These are phyloP conservation scores for Amanita rubescens DNA, from an alignment of 768 basidiomycete species.

Conservation along the genomic window DNA sequence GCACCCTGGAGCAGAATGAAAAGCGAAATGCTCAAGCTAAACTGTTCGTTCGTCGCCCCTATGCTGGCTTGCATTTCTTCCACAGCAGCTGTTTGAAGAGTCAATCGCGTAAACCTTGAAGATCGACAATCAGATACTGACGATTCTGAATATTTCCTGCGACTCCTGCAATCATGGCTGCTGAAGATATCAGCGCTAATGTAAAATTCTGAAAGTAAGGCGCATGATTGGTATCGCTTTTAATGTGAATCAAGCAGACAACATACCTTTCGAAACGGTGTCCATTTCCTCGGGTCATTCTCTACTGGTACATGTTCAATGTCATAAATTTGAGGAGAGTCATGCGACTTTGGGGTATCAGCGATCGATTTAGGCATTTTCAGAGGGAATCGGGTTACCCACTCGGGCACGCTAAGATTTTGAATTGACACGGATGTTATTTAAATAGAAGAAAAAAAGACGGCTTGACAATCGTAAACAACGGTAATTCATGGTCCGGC, in stretches of 20 bases:
- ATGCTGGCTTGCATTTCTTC: constrained; percentile 51
- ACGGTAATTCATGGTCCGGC: no score
- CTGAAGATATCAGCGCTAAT: constrained; percentile 40
- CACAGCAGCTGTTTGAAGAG: constrained; percentile 45
- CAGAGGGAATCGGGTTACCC: neutral
- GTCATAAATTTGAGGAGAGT: constrained; percentile 21
- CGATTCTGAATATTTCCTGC: constrained; percentile 59
- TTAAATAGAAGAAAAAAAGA: neutral
- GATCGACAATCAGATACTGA: constrained; percentile 20
- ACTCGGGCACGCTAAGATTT: no score
- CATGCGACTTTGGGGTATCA: neutral
- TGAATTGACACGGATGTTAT: no score
- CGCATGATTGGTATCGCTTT: neutral
- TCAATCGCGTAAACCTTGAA: neutral
- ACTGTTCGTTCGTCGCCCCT: constrained; percentile 49
- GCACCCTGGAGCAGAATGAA: constrained; percentile 70
- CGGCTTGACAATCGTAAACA: neutral
- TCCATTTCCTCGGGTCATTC: constrained; percentile 61
- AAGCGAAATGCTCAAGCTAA: constrained; percentile 62
- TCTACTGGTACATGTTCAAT: constrained; percentile 48
- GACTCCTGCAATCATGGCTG: constrained; percentile 52
- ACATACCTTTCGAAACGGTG: constrained; percentile 44
- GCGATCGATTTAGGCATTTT: neutral
- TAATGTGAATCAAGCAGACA: neutral
- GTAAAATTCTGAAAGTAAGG: constrained; percentile 29